Conservation (phyloP, 495 filamentous ascomycete genomes). For the Neurospora pannonica region DNA sequence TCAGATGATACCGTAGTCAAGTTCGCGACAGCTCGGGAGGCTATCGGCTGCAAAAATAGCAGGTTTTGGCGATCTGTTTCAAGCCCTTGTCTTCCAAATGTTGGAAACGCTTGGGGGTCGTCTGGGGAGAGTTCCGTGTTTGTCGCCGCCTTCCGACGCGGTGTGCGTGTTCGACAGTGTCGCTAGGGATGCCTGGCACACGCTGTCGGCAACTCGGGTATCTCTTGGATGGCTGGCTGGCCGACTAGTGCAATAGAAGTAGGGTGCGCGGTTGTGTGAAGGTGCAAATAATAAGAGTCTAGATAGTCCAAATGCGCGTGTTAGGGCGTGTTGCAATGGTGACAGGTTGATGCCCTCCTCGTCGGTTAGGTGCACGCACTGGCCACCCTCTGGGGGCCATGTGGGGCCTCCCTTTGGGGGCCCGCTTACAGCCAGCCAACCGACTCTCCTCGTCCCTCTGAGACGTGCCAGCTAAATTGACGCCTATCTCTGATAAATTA, state of each 20-base stretch:
- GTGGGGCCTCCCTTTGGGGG: no score
- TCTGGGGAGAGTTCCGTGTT: not conserved
- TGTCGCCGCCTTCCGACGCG: not conserved
- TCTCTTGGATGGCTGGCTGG: not conserved
- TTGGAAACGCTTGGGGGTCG: not conserved
- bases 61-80: not conserved
- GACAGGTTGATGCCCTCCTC: not conserved
- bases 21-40: not conserved
- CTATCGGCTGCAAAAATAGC: not conserved
- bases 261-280: not conserved
- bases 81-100: not conserved
- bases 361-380: no score
- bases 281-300: not conserved
- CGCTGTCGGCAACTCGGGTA: not conserved
- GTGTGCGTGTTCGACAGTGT: not conserved
- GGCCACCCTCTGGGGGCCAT: no score
- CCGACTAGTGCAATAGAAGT: not conserved
- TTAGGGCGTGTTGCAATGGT: not conserved
- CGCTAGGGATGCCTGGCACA: not conserved
- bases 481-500: no score
- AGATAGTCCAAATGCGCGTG: not conserved
- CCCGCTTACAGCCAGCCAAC: no score
- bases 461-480: no score
- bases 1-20: conserved; percentile 9
- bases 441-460: no score